Evolutionary conservation across 108 stramenopile genomes (phyloP), one percentile per base, ranked within the genome.

Genomic region (Poteriospumella lacustris): DNA sequence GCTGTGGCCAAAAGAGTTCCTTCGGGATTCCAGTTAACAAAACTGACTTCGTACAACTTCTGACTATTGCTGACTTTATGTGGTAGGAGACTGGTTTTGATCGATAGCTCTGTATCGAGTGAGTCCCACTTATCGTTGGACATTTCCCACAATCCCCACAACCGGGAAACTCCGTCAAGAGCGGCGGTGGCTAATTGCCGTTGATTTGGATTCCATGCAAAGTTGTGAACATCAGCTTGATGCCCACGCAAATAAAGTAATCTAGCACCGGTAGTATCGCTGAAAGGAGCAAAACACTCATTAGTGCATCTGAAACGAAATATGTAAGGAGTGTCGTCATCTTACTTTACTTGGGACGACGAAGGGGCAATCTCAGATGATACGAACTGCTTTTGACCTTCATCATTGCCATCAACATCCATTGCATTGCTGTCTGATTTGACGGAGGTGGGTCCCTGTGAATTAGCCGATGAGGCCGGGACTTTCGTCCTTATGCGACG

Each of bases 1-100:
- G 93, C 95, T 0, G 95, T 95, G 34, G 95, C 95, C 43, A 96
- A 84, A 15, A 91, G 82, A 44, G 88, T 86, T 34, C 95, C 95
- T 68, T 88, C 90, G n/a, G 92, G 90, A 1, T 91, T 92, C 95
- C 95, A 96, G 83, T 95, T 93, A 58, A 96, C 77, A 1, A 94
- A 95, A 1, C 94, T 96, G 1, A 96, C 95, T 81, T 96, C 95
- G 78, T 93, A 94, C 81, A 94, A 94, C 89, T 94, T 94, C 73
- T 87, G 82, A 75, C 95, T 94, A 26, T 79, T 85, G 41, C 90
- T 84, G 24, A 79, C 78, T 0, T 91, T 92, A 78, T 96, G 95
- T 39, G 91, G 92, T 19, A 96, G 86, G 47, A 94, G 75, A 58
- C 87, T 85, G 38, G 91, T 90, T 39, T n/a, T 91, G 89, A 44